Conservation (phyloP, 805 yeast species). For the Hanseniaspora thailandica region DNA sequence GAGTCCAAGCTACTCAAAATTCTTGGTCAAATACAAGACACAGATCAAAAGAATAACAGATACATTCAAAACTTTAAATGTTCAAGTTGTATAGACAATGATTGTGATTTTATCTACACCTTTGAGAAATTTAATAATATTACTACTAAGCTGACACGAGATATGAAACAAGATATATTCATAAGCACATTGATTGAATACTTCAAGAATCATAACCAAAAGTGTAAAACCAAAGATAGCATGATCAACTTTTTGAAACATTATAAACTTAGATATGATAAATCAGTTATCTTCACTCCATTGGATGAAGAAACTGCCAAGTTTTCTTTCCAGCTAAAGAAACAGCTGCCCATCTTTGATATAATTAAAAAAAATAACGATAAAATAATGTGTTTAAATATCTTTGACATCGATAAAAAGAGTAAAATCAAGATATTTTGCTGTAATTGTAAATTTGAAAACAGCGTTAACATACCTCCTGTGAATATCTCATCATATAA, state of each 20-base stretch:
- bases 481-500: neutral
- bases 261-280: neutral
- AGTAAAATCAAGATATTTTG: neutral
- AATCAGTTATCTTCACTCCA: neutral
- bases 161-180: neutral
- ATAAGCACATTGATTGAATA: neutral
- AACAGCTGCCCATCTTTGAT: neutral
- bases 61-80: neutral
- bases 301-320: neutral
- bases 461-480: neutral
- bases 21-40: neutral
- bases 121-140: neutral
- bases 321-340: neutral
- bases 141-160: neutral
- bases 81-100: neutral
- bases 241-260: neutral
- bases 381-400: slow-evolving; percentile 2
- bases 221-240: neutral
- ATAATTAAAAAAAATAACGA: neutral
- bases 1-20: neutral
- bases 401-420: slow-evolving; percentile 4
- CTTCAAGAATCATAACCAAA: neutral
- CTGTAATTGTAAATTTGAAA: slow-evolving; percentile 6
- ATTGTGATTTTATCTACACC: neutral
- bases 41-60: neutral